phyloP scores from a whole-genome alignment of 495 filamentous ascomycete species.

The Podospora tetraspora region DNA sequence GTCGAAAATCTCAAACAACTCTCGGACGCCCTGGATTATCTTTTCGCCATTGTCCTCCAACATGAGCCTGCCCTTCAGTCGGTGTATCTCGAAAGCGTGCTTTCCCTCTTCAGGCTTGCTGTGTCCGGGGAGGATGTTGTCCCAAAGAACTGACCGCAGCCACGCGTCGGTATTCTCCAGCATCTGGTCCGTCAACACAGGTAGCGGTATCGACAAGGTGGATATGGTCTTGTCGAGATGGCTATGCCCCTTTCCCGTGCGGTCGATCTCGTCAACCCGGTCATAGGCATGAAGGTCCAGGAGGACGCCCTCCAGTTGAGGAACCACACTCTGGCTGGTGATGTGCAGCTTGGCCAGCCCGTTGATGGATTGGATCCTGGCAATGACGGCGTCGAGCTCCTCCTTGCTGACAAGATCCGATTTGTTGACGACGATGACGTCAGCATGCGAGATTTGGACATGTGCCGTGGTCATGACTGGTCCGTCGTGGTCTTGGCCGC shows the following conservation, averaged over 20 bases:
- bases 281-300: conserved; percentile 94
- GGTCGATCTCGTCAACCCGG: conserved; percentile 62
- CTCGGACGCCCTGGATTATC: conserved; percentile 86
- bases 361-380: conserved; percentile 77
- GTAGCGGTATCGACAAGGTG: conserved; percentile 66
- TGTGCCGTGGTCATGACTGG: conserved; percentile 82
- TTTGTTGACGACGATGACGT: conserved; percentile 93
- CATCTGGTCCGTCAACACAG: conserved; percentile 47
- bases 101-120: conserved; percentile 8
- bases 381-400: conserved; percentile 59
- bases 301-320: conserved; percentile 75
- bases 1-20: conserved; percentile 88
- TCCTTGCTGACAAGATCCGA: conserved; percentile 71
- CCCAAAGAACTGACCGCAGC: conserved; percentile 83
- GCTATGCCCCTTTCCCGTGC: conserved; percentile 62
- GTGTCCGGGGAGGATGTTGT: conserved; percentile 54
- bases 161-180: conserved; percentile 67
- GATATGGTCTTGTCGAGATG: conserved; percentile 91
- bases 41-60: conserved; percentile 57
- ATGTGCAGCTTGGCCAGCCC: conserved; percentile 78
- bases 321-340: conserved; percentile 72
- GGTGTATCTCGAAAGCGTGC: conserved; percentile 65
- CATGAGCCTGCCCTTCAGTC: conserved; percentile 72
- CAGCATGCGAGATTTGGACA: conserved; percentile 94
- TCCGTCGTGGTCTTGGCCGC: conserved; percentile 33